Percentiles rank a stretch among this genome's conserved stretches.
Evolutionary conservation across 148 eudicot genomes (phyloP).

Genomic region (Vaccinium darrowii): DNA sequence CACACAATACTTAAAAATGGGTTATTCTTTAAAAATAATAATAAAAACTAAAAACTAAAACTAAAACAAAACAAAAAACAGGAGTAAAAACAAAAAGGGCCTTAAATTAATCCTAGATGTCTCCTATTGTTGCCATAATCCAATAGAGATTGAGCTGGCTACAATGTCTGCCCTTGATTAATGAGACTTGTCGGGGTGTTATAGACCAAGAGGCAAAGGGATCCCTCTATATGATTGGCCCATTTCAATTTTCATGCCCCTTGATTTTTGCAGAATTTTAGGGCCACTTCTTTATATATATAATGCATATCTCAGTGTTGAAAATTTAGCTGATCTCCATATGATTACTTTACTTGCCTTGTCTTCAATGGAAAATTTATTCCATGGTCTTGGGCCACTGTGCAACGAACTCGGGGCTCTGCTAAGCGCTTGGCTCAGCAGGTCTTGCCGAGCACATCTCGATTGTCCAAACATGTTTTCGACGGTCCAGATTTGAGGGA

Average conservation of each 20-base stretch:
- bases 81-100: background rate
- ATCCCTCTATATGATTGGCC: constrained; percentile 17
- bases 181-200: constrained; percentile 28
- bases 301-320: background rate
- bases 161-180: constrained; percentile 30
- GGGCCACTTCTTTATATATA: background rate
- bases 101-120: constrained; percentile 27
- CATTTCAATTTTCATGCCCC: background rate
- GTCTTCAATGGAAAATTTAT: background rate
- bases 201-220: constrained; percentile 22
- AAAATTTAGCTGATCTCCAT: background rate
- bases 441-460: too few relatives aligned
- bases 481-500: too few relatives aligned
- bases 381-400: too few relatives aligned
- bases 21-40: background rate
- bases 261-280: background rate
- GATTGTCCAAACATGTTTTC: too few relatives aligned
- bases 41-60: background rate
- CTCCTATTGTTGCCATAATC: constrained; percentile 25
- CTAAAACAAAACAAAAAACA: background rate
- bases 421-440: too few relatives aligned
- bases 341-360: background rate
- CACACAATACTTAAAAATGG: background rate
- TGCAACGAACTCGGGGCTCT: too few relatives aligned
- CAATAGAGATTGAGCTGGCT: constrained; percentile 37